A percentile compares a stretch with the other conserved stretches of the same genome.
phyloP scores from a whole-genome alignment of 805 yeast species.

The Spathaspora hagerdaliae region DNA sequence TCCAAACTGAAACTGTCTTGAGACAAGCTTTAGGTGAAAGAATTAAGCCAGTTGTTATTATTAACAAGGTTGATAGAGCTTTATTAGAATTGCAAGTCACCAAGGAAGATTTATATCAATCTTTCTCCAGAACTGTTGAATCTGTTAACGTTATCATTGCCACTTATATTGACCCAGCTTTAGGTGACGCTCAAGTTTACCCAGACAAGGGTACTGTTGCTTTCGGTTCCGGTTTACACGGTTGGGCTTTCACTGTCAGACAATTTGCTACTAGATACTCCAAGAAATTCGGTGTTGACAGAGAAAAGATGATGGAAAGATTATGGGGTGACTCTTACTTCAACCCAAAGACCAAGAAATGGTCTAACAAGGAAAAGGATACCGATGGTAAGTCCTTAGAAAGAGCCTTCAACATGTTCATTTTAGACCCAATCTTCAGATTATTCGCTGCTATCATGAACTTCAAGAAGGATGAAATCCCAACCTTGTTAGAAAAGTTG shows the following conservation, averaged over 20 bases:
- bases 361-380: conserved; percentile 95
- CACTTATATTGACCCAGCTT: conserved; percentile 82
- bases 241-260: conserved; percentile 99
- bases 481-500: conserved; percentile 86
- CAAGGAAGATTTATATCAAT: conserved; percentile 98
- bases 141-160: conserved; percentile 98
- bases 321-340: conserved; percentile 99
- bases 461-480: conserved; percentile 97
- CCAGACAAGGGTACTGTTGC: conserved; percentile 99
- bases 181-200: conserved; percentile 98
- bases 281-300: conserved; percentile 99
- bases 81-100: conserved; percentile 97
- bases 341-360: conserved; percentile 99
- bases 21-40: conserved; percentile 99
- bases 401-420: conserved; percentile 99
- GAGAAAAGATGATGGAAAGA: conserved; percentile 96
- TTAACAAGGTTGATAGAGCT: conserved; percentile 99
- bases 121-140: conserved; percentile 98
- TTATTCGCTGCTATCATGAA: conserved; percentile 96
- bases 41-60: conserved; percentile 97
- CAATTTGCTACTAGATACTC: conserved; percentile 98
- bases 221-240: conserved; percentile 99
- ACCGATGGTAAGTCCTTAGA: conserved; percentile 94
- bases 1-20: conserved; percentile 98
- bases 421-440: conserved; percentile 98